Evolutionary conservation across 1,284 basidiomycete genomes (phyloP).

Genomic region (Ustilago esculenta): DNA sequence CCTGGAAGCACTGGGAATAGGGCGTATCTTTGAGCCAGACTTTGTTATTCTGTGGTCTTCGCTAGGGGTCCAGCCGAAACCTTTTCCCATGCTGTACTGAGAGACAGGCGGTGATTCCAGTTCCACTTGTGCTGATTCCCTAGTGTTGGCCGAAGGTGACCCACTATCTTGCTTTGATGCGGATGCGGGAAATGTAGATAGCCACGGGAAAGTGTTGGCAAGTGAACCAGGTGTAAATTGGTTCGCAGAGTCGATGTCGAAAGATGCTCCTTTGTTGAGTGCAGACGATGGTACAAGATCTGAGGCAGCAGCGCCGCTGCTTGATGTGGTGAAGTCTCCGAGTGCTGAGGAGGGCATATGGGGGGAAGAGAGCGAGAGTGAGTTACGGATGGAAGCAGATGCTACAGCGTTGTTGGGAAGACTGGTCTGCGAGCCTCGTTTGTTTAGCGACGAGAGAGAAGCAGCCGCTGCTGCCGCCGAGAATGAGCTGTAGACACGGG

Average conservation of each 20-base stretch:
- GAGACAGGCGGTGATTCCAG: constrained; percentile 30
- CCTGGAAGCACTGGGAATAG: constrained; percentile 3
- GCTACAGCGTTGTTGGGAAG: constrained; percentile 11
- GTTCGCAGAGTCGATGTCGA: constrained; percentile 26
- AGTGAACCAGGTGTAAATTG: constrained; percentile 34
- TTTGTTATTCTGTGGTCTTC: constrained; percentile 18
- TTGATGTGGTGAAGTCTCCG: constrained; percentile 5
- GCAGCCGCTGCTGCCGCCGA: constrained; percentile 41
- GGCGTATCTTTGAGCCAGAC: constrained; percentile 16
- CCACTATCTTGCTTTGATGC: constrained; percentile 9
- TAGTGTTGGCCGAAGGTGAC: constrained; percentile 3
- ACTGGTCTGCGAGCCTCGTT: constrained; percentile 20
- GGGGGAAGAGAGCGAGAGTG: constrained; percentile 30
- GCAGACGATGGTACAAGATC: constrained; percentile 8
- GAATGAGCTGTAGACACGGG: constrained; percentile 38
- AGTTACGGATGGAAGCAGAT: constrained; percentile 24
- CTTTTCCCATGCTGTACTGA: constrained; percentile 41
- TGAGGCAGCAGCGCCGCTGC: constrained; percentile 3
- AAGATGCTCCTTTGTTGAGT: constrained; percentile 8
- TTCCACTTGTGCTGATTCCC: not conserved
- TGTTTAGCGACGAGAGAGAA: constrained; percentile 40
- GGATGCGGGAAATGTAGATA: constrained; percentile 15
- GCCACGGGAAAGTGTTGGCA: constrained; percentile 34
- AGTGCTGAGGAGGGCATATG: constrained; percentile 6
- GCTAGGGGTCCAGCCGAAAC: constrained; percentile 38